Base-by-base conservation (phyloP, 768 basidiomycete species). In the Psilocybe cyanescens region DNA sequence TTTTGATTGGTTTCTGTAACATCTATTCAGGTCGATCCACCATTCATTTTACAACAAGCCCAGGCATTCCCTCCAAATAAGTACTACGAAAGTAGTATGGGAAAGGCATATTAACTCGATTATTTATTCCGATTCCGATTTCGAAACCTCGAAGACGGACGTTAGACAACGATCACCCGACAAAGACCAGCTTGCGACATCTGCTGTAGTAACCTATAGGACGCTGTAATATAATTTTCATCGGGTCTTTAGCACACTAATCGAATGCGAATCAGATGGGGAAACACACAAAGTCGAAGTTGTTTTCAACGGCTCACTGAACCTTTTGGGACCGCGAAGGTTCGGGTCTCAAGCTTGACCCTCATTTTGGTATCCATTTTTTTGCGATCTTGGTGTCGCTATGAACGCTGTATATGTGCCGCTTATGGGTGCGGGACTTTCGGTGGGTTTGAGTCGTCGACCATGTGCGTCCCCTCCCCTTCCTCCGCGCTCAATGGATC, bases 1-100 rank as follows among this genome's bases (percentile, higher is more conserved):
- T 16, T n/a, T 24, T 47, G 12, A 57, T n/a, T 31, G 14, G 33
- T 29, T 8, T 31, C 28, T 12, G 33, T 7, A 6, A 3, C 31
- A 47, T 5, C 44, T 5, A 6, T 17, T 17, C 8, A 57, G 56
- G 56, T 57, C 24, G 56, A 57, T 31, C 56, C 56, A 7, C 52
- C 59, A 19, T 46, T 48, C 19, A 12, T 50, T 47, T 30, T 54
- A 8, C 59, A 60, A 35, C 41, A 48, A 35, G 51, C 17, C 6
- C 31, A 44, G 9, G 30, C 37, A 16, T 60, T 48, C 52, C 56
- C 56, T 31, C 33, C 47, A 6, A 9, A 19, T n/a, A 57, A 57
- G 17, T 24, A 35, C 16, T 35, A 57, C 14, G 56, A 57, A n/a
- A 16, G 16, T 16, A 29, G 29, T 7, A 24, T 24, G 24, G 56